Base-by-base conservation (phyloP, 2,329 filamentous ascomycete genomes). In the Alternaria postmessia region DNA sequence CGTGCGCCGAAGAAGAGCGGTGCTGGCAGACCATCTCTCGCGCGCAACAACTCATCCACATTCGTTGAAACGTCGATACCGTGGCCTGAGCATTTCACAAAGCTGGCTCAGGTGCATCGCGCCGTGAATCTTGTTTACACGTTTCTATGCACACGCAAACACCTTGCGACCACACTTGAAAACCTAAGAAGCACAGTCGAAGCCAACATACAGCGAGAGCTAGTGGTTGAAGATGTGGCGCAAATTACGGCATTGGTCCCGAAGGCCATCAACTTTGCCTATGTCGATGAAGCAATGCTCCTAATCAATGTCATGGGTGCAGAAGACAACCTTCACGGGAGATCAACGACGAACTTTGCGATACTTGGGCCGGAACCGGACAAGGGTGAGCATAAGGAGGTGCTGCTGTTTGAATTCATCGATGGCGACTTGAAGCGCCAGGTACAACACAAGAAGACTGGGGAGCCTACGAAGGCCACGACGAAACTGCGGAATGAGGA, bases 81-180 rank as follows among this genome's bases (percentile, higher is more conserved):
- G 42, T 97, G 94, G 93, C 93, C 94, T 0, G 84, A 87, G 1
- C 83, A 86, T 46, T 92, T 98, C 77, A 89, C 87, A 57, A 82
- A 84, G 42, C 84, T 98, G 8, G 88, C 90, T 26, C 89, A 89
- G 75, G 91, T 89, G 0, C 91, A 98, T 75, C 87, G 89, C 62
- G 94, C 95, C 1, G 81, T 99, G 61, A 99, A 97, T 70, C 81
- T 98, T 2, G 93, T 98, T 1, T 97, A 93, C 71, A 98, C 95
- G 0, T 98, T 99, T 75, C 96, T 93, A 81, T 95, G 89, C 75
- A 94, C 94, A 1, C 89, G 95, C 46, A 97, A 96, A 75, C 92
- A 98, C 71, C 85, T 98, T 28, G 89, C 92, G 0, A 98, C 95
- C 0, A 97, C 94, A 0, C 93, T 97, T 67, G 91, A 95, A 16